phyloP scores from a whole-genome alignment of 2,329 filamentous ascomycete species.

The Alternaria sp. region DNA sequence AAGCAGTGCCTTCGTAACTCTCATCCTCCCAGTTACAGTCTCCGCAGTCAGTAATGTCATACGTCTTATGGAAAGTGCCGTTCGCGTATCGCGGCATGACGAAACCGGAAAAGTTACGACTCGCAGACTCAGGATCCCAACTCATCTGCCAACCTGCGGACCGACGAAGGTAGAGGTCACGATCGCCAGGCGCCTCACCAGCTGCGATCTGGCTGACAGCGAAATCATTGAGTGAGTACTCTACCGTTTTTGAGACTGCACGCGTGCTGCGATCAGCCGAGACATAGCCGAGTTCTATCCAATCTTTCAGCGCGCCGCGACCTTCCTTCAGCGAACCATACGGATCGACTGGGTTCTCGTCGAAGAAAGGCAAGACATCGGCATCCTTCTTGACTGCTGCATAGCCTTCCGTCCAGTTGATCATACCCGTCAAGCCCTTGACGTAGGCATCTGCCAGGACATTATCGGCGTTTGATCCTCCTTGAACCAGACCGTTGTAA shows the following conservation, averaged over 20 bases:
- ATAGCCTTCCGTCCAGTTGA: conserved; percentile 76
- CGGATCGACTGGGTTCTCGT: conserved; percentile 43
- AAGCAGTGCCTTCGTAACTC: conserved; percentile 52
- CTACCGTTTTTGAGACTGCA: conserved; percentile 50
- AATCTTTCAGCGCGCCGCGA: conserved; percentile 51
- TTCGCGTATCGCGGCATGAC: conserved; percentile 46
- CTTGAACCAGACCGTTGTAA: conserved; percentile 62
- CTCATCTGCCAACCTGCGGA: conserved; percentile 52
- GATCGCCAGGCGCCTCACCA: conserved; percentile 49
- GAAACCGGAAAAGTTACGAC: conserved; percentile 47
- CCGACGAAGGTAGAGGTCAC: conserved; percentile 47
- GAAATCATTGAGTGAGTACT: conserved; percentile 54
- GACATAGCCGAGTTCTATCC: conserved; percentile 52
- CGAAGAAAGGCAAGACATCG: conserved; percentile 57
- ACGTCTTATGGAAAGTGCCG: conserved; percentile 45
- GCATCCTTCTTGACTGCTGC: conserved; percentile 75
- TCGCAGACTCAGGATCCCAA: conserved; percentile 48
- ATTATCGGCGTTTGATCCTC: conserved; percentile 46
- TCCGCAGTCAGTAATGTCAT: conserved; percentile 52
- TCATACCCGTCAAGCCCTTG: conserved; percentile 65
- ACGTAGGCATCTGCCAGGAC: conserved; percentile 71
- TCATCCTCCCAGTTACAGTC: conserved; percentile 51
- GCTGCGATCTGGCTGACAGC: conserved; percentile 51
- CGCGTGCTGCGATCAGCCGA: conserved; percentile 48
- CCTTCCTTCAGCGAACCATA: conserved; percentile 52